Evolutionary conservation across 73 alveolate genomes (phyloP).

Genomic region (Symbiodinium pilosum): DNA sequence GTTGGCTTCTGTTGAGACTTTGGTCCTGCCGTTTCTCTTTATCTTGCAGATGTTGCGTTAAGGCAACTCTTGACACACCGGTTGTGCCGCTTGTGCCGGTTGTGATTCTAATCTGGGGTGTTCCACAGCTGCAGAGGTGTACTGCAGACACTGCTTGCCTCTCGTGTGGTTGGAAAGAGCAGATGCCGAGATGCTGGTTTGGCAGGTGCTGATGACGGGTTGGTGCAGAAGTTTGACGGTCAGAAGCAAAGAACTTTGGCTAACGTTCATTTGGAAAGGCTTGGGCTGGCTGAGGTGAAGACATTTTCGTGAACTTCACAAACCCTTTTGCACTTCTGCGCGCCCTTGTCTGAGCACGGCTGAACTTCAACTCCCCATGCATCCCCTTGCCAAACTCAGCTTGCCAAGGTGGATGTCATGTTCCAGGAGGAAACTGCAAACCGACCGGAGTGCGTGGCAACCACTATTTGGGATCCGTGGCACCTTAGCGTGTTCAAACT

Average conservation of each 20-base stretch:
- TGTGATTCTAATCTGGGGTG: no score
- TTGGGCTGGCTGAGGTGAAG: conserved; percentile 31
- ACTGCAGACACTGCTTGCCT: no score
- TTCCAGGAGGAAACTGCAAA: conserved; percentile 85
- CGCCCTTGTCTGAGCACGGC: neutral
- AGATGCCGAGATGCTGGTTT: no score
- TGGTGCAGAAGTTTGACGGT: conserved; percentile 62
- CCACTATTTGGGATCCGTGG: conserved; percentile 85
- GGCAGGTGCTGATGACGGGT: conserved; percentile 38
- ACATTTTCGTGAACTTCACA: conserved; percentile 78
- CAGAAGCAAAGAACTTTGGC: neutral
- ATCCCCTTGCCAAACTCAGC: neutral
- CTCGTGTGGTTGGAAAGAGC: no score
- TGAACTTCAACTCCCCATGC: no score
- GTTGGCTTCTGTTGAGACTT: no score
- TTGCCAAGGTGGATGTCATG: conserved; percentile 65
- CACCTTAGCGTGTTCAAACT: neutral
- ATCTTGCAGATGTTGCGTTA: no score
- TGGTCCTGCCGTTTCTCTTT: no score
- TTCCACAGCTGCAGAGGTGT: no score
- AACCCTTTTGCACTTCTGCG: conserved; percentile 68
- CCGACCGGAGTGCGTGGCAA: conserved; percentile 89
- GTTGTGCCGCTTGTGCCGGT: no score
- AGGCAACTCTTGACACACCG: no score
- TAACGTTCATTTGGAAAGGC: neutral